Evolutionary conservation across 2,329 filamentous ascomycete genomes (phyloP).

Genomic region (Trichoderma sp.): DNA sequence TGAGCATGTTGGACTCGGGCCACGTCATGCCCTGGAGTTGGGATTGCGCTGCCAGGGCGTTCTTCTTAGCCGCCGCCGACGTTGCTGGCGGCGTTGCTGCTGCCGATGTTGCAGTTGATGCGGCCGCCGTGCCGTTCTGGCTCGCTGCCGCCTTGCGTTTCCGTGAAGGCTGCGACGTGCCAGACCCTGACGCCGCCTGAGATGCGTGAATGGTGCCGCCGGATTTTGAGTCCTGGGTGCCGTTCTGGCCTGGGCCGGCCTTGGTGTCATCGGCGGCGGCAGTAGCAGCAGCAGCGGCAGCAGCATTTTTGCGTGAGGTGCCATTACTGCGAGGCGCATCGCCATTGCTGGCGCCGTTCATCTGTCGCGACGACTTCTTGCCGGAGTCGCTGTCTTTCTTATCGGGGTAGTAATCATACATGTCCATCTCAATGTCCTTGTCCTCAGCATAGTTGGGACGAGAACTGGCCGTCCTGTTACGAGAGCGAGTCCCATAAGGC

Average conservation of each 20-base stretch:
- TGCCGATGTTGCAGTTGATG: constrained; percentile 23
- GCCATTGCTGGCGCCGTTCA: constrained; percentile 39
- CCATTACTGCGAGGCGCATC: constrained; percentile 34
- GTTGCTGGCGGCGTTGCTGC: constrained; percentile 20
- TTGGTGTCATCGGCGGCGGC: constrained; percentile 39
- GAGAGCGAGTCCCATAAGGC: constrained; percentile 88
- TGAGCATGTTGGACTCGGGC: constrained; percentile 81
- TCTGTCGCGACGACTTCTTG: constrained; percentile 55
- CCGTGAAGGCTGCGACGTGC: constrained; percentile 56
- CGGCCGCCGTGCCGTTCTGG: constrained; percentile 22
- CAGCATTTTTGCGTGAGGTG: constrained; percentile 41
- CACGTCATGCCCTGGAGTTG: constrained; percentile 36
- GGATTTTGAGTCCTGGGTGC: constrained; percentile 37
- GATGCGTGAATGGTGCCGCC: constrained; percentile 28
- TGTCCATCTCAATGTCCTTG: constrained; percentile 82
- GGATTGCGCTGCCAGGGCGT: constrained; percentile 34
- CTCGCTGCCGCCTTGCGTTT: constrained; percentile 74
- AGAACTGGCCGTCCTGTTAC: constrained; percentile 76
- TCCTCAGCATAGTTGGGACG: constrained; percentile 96
- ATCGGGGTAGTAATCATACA: constrained; percentile 64
- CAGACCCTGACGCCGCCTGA: constrained; percentile 50
- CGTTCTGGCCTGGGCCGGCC: constrained; percentile 32
- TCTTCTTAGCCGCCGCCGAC: constrained; percentile 21
- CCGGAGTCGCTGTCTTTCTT: constrained; percentile 52
- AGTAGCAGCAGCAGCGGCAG: constrained; percentile 22